These are phyloP conservation scores for Oehlia diaphana DNA, from an alignment of 192 early-diverging fungal genomes.

Conservation along the genomic window DNA sequence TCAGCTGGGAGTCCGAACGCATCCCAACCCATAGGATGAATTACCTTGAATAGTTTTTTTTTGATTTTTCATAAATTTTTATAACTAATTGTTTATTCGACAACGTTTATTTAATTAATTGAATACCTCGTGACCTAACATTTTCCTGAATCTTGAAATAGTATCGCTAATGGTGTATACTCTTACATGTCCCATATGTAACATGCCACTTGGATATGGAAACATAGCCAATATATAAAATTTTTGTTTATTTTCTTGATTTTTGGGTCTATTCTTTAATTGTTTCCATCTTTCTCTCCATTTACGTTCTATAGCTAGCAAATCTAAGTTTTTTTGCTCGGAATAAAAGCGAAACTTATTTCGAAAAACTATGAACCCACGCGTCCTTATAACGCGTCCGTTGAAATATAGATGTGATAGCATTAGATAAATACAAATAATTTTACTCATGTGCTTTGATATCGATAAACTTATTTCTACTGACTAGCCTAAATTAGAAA, in stretches of 20 bases:
- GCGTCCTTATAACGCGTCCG: background rate
- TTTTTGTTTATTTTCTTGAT: slow-evolving; percentile 41
- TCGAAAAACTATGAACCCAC: background rate
- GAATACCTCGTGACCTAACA: slow-evolving; percentile 70
- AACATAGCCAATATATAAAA: slow-evolving; percentile 94
- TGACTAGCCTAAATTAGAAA: too few species aligned
- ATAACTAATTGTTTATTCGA: background rate
- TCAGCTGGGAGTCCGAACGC: slow-evolving; percentile 98
- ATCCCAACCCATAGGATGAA: slow-evolving; percentile 98
- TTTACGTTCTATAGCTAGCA: slow-evolving; percentile 58
- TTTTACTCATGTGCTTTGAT: too few species aligned
- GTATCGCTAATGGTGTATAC: slow-evolving; percentile 94
- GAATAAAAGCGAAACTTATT: background rate
- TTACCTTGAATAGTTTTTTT: slow-evolving; percentile 45
- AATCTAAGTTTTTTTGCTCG: slow-evolving; percentile 42
- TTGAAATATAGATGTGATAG: background rate
- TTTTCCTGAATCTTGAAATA: slow-evolving; percentile 72
- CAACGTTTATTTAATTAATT: background rate
- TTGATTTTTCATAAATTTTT: background rate
- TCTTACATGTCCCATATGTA: slow-evolving; percentile 97
- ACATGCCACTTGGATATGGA: slow-evolving; percentile 88
- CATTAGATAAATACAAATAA: background rate
- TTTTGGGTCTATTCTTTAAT: background rate
- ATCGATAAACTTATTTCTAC: too few species aligned
- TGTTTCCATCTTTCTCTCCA: slow-evolving; percentile 59